Evolutionary conservation across 2,329 filamentous ascomycete species (phyloP).

Genomic region (Tympanopsis confertula): DNA sequence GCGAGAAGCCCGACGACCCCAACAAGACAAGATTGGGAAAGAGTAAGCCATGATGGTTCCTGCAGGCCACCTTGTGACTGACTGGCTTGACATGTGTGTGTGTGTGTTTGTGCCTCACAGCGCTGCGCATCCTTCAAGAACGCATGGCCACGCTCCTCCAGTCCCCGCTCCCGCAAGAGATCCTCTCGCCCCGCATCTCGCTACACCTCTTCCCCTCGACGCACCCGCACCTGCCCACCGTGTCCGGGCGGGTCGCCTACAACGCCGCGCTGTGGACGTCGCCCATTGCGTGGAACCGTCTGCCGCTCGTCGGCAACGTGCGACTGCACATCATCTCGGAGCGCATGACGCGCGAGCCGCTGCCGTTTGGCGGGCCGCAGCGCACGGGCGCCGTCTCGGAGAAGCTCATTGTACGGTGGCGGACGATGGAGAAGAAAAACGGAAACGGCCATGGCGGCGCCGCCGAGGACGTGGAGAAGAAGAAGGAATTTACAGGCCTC

Average conservation of each 20-base stretch:
- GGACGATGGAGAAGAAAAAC: slow-evolving; percentile 46
- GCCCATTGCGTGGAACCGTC: slow-evolving; percentile 85
- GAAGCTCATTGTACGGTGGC: slow-evolving; percentile 85
- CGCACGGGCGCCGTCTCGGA: slow-evolving; percentile 51
- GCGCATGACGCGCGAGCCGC: slow-evolving; percentile 61
- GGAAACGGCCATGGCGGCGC: slow-evolving; percentile 21
- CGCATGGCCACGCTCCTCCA: slow-evolving; percentile 57
- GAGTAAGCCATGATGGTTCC: slow-evolving; percentile 29
- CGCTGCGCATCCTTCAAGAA: slow-evolving; percentile 52
- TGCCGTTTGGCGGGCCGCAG: slow-evolving; percentile 30
- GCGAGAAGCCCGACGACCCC: slow-evolving; percentile 35
- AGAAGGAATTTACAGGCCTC: slow-evolving; percentile 74
- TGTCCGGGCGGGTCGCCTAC: slow-evolving; percentile 82
- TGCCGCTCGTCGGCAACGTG: slow-evolving; percentile 85
- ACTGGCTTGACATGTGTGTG: background rate
- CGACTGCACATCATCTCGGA: slow-evolving; percentile 78
- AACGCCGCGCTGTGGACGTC: slow-evolving; percentile 91
- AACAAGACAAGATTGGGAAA: slow-evolving; percentile 51
- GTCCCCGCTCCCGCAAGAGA: slow-evolving; percentile 57
- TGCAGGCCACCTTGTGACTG: background rate
- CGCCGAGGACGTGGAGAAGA: slow-evolving; percentile 39
- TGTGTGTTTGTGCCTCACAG: slow-evolving; percentile 19
- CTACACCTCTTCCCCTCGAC: slow-evolving; percentile 64
- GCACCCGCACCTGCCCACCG: slow-evolving; percentile 80
- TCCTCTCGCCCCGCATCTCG: slow-evolving; percentile 65